Evolutionary conservation across 169 alveolate genomes (phyloP), one percentile per base, ranked within the genome.

Genomic region (Theileria sp.): DNA sequence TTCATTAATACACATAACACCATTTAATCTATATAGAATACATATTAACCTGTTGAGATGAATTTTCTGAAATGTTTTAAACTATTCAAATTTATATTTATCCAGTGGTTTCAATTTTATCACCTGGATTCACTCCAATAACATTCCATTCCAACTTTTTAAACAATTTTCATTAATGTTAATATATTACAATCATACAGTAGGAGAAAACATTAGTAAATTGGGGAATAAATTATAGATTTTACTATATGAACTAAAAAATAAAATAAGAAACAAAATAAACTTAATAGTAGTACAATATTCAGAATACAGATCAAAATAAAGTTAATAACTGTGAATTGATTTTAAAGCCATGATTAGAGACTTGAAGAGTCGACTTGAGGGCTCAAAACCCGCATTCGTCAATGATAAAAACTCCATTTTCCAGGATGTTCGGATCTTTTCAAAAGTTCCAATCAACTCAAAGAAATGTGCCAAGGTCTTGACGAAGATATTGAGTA

Each of bases 361-460:
- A 26, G 88, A 60, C 19, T 32, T 58, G 0, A 60, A 81, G 15
- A 32, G 75, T 51, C 54, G 69, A 38, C 15, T 69, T 23, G 88
- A 81, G 71, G 83, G 58, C 75, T 60, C 84, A 13, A 71, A 65
- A 80, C 28, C 74, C 44, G 44, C 51, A 19, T 50, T 64, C 38
- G 69, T 64, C 81, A 74, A 51, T 68, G 96, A 94, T 56, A 94
- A 94, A 72, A 90, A 93, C 68, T 77, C 94, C n/a, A 86, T 94
- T 28, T 78, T 95, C 49, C 96, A 95, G 75, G 98, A 94, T 75
- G 92, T 97, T 34, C 86, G 92, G 73, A 90, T 93, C 50, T 95
- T 95, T 86, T 93, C 95, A 17, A 96, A 94, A 36, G 92, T 92
- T 54, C 93, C 94, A 15, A 81, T 94, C 7, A 93, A 91, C 75